phyloP scores from a whole-genome alignment of 2,329 filamentous ascomycete species.

The Trichoderma pleuroti region DNA sequence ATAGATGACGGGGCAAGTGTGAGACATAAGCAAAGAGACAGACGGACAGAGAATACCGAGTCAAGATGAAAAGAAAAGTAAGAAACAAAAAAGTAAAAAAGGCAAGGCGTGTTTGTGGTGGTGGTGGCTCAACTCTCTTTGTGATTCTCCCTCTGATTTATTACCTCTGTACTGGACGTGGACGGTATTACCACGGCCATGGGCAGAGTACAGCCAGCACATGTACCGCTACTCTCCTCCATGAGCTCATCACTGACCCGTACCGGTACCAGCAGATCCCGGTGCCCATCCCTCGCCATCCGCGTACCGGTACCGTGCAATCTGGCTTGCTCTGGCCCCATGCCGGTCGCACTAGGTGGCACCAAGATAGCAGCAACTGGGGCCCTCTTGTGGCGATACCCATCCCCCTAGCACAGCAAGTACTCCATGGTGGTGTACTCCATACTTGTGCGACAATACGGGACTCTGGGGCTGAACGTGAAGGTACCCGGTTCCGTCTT shows the following conservation, averaged over 20 bases:
- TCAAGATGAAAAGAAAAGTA: neutral
- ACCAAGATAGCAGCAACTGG: neutral
- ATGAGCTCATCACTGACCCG: neutral
- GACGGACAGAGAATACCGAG: neutral
- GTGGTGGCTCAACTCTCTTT: neutral
- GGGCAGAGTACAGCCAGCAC: neutral
- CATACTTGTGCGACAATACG: slow-evolving; percentile 8
- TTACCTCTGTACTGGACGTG: neutral
- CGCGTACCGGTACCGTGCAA: neutral
- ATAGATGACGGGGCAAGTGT: neutral
- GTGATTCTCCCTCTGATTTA: neutral
- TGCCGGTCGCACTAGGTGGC: neutral
- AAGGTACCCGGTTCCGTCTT: neutral
- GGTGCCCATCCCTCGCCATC: neutral
- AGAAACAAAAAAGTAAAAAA: neutral
- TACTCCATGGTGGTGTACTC: neutral
- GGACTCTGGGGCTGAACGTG: neutral
- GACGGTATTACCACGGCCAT: neutral
- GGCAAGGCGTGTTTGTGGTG: neutral
- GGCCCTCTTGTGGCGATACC: slow-evolving; percentile 9
- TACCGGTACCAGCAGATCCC: neutral
- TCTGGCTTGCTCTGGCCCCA: neutral
- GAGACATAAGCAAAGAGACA: neutral
- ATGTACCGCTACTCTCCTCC: neutral
- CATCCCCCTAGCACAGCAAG: neutral